Conservation (phyloP, 179 eudicot species). For the Vitellaria paradoxa region DNA sequence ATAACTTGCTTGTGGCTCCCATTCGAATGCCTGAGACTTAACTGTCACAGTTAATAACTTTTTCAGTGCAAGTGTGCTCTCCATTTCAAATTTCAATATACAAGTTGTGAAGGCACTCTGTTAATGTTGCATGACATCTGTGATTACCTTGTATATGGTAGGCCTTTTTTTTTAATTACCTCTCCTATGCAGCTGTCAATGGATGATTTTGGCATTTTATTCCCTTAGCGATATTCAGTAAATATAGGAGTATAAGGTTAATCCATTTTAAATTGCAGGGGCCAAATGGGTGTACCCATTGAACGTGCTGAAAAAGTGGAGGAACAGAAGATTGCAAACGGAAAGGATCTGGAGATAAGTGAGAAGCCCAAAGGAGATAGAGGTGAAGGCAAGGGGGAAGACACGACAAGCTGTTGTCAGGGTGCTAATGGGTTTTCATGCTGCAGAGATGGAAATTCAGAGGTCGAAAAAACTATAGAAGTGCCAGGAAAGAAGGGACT, state of each 20-base stretch:
- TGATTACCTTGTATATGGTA: background rate
- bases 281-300: conserved; percentile 66
- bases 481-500: conserved; percentile 26
- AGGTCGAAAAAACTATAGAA: conserved; percentile 24
- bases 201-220: background rate
- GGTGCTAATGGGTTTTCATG: conserved; percentile 57
- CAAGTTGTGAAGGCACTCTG: background rate
- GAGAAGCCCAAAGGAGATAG: conserved; percentile 26
- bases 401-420: conserved; percentile 63
- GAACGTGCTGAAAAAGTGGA: conserved; percentile 32
- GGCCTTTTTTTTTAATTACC: background rate
- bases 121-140: background rate
- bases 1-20: no score
- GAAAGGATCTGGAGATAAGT: conserved; percentile 15
- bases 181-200: background rate
- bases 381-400: conserved; percentile 31
- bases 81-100: background rate
- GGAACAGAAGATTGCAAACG: conserved; percentile 29
- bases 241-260: background rate
- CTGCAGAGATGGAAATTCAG: conserved; percentile 46
- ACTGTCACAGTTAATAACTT: background rate
- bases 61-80: background rate
- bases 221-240: background rate
- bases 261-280: conserved; percentile 41
- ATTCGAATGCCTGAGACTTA: background rate